Evolutionary conservation across 169 alveolate genomes (phyloP), one percentile per base, ranked within the genome.

Genomic region (Eimeria praecox): DNA sequence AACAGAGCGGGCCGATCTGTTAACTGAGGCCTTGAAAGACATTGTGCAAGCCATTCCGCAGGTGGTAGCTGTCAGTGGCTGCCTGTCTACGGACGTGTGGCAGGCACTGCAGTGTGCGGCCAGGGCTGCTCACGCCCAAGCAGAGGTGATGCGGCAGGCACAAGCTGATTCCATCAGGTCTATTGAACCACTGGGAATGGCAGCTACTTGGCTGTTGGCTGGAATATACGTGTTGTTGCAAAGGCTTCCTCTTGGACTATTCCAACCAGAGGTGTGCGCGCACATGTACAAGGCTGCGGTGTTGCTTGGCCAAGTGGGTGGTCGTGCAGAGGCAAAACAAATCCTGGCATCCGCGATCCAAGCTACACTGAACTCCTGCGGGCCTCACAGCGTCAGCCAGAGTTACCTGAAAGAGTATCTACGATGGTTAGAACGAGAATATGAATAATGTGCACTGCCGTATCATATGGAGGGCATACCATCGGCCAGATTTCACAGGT

Each of bases 351-450:
- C 77, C 20, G 77, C 56, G n/a, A 9, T 16, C 22, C 14, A 83
- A n/a, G 91, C 77, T 33, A 33, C 91, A 56, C 38, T 49, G 22
- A 46, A 54, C 14, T 83, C 91, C 24, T 83, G 77, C 46, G 91
- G 91, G 75, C 73, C 77, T 54, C 91, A 83, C 91, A 83, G 91
- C 77, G 73, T 83, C 54, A 83, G 22, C 71, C 91, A 35, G 69
- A 46, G 54, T 20, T 56, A 3, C 30, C 2, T 83, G 49, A 35
- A 83, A 20, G 91, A 30, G 33, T 52, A n/a, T 8, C 77, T 83
- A 56, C 91, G n/a, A 3, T 83, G 91, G 91, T 22, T 83, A 56
- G 91, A 83, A 38, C 56, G 66, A 38, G 42, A 27, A 33, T n/a
- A 24, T 8, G 64, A n/a, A 44, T 78, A 78, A 24, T 78, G 54